phyloP scores from a whole-genome alignment of 139 green algal species.

The Dunaliella primolecta region DNA sequence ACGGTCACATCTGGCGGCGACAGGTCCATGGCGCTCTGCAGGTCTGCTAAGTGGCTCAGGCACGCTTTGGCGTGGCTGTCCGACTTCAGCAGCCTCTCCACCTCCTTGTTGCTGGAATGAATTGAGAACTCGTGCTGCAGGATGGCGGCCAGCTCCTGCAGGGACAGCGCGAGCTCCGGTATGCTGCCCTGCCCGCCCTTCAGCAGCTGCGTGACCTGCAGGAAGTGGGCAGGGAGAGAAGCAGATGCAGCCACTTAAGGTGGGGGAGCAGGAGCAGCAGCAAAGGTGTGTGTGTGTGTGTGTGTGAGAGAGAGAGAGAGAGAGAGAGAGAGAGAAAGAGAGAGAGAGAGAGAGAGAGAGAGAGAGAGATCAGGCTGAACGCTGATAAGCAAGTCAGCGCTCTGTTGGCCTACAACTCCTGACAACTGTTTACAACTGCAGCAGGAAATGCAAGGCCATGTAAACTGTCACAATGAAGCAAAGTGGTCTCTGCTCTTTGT shows the following conservation, averaged over 20 bases:
- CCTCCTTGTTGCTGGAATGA: neutral
- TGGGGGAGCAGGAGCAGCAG: no score
- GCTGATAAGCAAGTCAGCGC: no score
- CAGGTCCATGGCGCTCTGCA: neutral
- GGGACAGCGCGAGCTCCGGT: constrained; percentile 18
- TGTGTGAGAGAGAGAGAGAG: no score
- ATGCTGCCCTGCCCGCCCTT: constrained; percentile 13
- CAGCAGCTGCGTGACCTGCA: neutral
- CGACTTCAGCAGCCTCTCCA: constrained; percentile 21
- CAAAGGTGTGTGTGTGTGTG: neutral
- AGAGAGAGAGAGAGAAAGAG: no score
- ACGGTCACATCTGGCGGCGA: neutral
- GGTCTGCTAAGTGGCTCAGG: constrained; percentile 22
- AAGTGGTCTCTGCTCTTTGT: no score
- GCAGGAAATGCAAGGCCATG: no score
- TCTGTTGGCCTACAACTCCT: no score
- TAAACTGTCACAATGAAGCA: no score
- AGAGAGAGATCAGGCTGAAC: no score
- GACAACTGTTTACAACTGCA: no score
- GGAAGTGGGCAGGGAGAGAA: neutral
- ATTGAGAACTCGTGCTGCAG: constrained; percentile 31
- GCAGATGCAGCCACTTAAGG: no score
- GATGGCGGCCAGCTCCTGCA: constrained; percentile 34
- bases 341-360: no score
- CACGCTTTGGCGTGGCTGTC: constrained; percentile 36